These are phyloP conservation scores for Acer campestre DNA, from an alignment of 345 rosid genomes.

Conservation along the genomic window DNA sequence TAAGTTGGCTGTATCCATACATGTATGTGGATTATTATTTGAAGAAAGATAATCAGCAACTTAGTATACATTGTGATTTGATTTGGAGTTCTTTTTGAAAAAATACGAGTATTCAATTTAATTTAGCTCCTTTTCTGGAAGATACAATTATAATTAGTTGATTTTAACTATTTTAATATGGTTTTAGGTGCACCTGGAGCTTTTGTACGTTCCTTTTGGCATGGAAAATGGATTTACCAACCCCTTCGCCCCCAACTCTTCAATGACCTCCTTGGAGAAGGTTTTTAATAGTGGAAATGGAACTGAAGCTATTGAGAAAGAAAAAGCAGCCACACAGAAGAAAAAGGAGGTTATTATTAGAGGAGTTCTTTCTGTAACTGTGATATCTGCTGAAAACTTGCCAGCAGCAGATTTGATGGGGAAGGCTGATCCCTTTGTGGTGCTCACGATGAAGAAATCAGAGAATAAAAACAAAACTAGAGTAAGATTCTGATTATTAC, in stretches of 20 bases:
- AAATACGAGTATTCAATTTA: neutral
- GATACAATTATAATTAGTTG: neutral
- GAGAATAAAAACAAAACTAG: slow-evolving; percentile 77
- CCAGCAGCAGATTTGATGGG: slow-evolving; percentile 86
- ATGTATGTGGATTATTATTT: neutral
- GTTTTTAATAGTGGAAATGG: slow-evolving; percentile 74
- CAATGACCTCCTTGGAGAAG: slow-evolving; percentile 93
- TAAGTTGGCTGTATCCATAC: neutral
- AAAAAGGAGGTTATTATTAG: slow-evolving; percentile 84
- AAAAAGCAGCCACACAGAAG: slow-evolving; percentile 46
- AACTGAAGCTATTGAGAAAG: slow-evolving; percentile 49
- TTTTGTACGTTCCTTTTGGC: slow-evolving; percentile 82
- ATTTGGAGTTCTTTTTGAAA: neutral
- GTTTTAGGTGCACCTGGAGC: slow-evolving; percentile 92
- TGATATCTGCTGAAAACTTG: slow-evolving; percentile 94
- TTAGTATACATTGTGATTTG: neutral
- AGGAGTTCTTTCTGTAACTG: slow-evolving; percentile 89
- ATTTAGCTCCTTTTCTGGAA: neutral
- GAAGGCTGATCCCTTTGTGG: slow-evolving; percentile 91
- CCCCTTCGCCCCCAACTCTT: slow-evolving; percentile 53
- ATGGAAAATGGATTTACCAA: slow-evolving; percentile 59
- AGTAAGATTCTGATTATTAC: slow-evolving; percentile 42
- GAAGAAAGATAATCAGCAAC: neutral
- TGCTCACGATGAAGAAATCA: slow-evolving; percentile 87
- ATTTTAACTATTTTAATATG: neutral